These are phyloP conservation scores for Austroboletus novae-zelandiae DNA, from an alignment of 1,284 basidiomycete species.

Conservation along the genomic window DNA sequence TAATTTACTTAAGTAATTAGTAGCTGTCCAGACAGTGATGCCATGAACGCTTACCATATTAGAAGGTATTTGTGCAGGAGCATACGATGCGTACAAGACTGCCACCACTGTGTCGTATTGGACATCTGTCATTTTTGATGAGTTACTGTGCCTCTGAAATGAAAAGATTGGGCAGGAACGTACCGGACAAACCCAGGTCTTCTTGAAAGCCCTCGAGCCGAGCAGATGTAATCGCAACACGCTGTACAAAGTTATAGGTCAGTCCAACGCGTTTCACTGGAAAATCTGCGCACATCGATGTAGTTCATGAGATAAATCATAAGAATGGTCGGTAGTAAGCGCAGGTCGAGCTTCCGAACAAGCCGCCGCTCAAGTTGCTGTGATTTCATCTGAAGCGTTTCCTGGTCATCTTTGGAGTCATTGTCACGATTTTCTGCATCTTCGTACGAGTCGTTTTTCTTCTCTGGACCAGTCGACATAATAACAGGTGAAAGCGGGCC, in stretches of 20 bases:
- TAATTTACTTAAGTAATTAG: background rate
- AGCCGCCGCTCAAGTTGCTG: constrained; percentile 37
- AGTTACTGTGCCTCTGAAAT: background rate
- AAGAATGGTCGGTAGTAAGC: constrained; percentile 59
- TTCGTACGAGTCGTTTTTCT: constrained; percentile 2
- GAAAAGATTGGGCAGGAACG: constrained; percentile 4
- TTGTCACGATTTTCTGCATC: background rate
- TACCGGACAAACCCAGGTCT: constrained; percentile 51
- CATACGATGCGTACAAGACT: constrained; percentile 59
- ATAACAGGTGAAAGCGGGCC: background rate
- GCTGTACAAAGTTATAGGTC: constrained; percentile 34
- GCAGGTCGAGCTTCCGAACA: constrained; percentile 51
- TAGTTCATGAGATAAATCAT: constrained; percentile 68
- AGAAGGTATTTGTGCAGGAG: constrained; percentile 61
- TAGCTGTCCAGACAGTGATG: background rate
- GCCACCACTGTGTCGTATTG: constrained; percentile 63
- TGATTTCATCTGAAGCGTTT: constrained; percentile 1
- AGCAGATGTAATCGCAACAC: constrained; percentile 58
- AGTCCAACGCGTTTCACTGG: background rate
- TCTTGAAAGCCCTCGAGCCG: constrained; percentile 58
- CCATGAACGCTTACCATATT: constrained; percentile 49
- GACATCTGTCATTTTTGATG: constrained; percentile 41
- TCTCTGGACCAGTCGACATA: constrained; percentile 8
- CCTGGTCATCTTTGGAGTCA: background rate
- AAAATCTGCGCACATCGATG: constrained; percentile 46